Base-by-base conservation (phyloP, 2,329 filamentous ascomycete species). In the Fusarium dlaminii region DNA sequence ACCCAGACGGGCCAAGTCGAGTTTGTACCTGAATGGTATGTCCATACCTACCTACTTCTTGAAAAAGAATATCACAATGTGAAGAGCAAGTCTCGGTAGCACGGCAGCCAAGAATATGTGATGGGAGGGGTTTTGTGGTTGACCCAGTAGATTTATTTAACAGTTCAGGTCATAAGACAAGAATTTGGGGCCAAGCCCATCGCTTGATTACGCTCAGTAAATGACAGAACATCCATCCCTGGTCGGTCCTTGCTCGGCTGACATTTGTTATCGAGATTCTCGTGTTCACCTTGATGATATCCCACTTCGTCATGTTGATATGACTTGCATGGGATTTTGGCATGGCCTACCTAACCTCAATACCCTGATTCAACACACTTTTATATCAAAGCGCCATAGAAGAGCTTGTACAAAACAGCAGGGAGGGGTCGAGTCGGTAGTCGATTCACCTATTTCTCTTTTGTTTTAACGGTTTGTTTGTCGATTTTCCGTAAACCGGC, bases 1-100 rank as follows among this genome's bases (percentile, higher is more conserved):
- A 60, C 68, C 65, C 18, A 73, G 54, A 67, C 13, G 36, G 59
- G 66, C 51, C 57, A 77, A 68, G 75, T 67, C 63, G 56, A 49
- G n/a, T 59, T 46, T 30, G 58, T 56, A 56, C 52, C 45, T 64
- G 39, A 64, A 66, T 51, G 48, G 52, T 18, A 46, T 48, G 46
- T 15, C 32, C 20, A 48, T 48, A 30, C 42, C 18, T 20, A 39
- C n/a, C 40, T 24, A 43, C 30, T 51, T 51, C 48, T 40, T 27
- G 40, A 34, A n/a, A 27, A 24, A 24, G 12, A 40, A 66, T 48
- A 60, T 66, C 29, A 62, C 36, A 45, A 55, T 49, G 48, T 32
- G 29, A 30, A 68, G 45, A 29, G 42, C 30, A 24, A 27, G 37
- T 56, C 32, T 68, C 36, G 48, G 64, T 39, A 68, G 36, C 37